Evolutionary conservation across 2,329 filamentous ascomycete genomes (phyloP).

Genomic region (Phaeoacremonium minimum): DNA sequence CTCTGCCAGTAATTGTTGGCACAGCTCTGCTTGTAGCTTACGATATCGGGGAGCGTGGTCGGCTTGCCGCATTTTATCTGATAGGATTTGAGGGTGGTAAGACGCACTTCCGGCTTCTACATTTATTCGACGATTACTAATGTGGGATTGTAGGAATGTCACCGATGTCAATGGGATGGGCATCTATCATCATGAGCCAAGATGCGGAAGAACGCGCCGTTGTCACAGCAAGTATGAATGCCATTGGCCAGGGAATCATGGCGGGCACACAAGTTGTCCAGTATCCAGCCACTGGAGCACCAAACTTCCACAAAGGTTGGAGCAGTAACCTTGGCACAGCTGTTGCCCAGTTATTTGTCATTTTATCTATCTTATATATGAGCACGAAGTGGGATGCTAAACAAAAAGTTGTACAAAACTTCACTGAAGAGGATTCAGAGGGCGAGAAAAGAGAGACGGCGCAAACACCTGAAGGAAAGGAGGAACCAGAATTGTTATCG

Average conservation of each 20-base stretch:
- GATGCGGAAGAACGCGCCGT: constrained; percentile 46
- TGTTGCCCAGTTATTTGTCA: constrained; percentile 22
- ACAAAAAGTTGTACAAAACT: too few relatives aligned
- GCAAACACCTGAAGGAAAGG: too few relatives aligned
- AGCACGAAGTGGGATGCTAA: background rate
- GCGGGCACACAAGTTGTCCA: constrained; percentile 33
- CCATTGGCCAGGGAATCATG: constrained; percentile 31
- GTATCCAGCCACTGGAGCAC: constrained; percentile 28
- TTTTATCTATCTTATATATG: constrained; percentile 15
- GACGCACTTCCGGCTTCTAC: background rate
- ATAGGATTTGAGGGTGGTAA: constrained; percentile 25
- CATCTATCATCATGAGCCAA: constrained; percentile 38
- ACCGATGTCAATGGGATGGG: constrained; percentile 36
- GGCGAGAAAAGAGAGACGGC: too few relatives aligned
- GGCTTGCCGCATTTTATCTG: constrained; percentile 30
- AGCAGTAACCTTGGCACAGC: constrained; percentile 24
- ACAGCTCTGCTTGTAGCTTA: constrained; percentile 27
- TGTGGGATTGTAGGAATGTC: constrained; percentile 16
- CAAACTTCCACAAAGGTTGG: constrained; percentile 24
- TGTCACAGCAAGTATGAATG: constrained; percentile 44
- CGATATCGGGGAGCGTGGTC: constrained; percentile 29
- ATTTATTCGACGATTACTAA: background rate
- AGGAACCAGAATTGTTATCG: too few relatives aligned
- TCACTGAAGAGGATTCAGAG: too few relatives aligned
- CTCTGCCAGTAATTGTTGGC: constrained; percentile 25